Percentiles rank a stretch among this genome's conserved stretches.
phyloP scores from a whole-genome alignment of 75 land plant species.

The Cunninghamia lanceolata region DNA sequence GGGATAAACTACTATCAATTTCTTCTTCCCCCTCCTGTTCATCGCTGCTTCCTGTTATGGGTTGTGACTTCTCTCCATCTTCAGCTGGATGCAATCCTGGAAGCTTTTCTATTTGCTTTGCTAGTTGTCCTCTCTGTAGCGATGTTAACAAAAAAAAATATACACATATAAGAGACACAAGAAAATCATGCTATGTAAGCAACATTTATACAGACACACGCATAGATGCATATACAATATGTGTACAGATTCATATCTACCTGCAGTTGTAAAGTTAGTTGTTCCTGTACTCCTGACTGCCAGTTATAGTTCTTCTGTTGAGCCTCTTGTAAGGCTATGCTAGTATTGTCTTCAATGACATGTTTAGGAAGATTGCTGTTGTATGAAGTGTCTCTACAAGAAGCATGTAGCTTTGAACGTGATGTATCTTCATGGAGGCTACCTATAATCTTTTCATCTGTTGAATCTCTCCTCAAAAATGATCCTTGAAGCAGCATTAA shows the following conservation, averaged over 20 bases:
- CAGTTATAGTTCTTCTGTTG: neutral
- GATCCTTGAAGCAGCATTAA: conserved; percentile 4
- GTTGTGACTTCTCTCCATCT: neutral
- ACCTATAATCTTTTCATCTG: neutral
- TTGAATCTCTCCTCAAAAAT: neutral
- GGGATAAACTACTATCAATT: neutral
- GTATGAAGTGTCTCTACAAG: neutral
- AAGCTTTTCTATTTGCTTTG: neutral
- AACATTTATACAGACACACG: neutral
- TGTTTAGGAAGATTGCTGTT: neutral
- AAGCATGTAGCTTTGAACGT: neutral
- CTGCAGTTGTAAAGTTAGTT: conserved; percentile 7
- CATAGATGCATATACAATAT: neutral
- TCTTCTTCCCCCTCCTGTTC: neutral
- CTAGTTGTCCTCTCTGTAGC: neutral
- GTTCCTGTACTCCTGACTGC: conserved; percentile 4
- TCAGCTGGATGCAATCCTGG: neutral
- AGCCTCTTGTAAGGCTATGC: neutral
- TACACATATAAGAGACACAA: neutral
- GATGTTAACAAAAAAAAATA: neutral
- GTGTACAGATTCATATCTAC: neutral
- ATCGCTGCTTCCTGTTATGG: neutral
- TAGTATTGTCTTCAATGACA: neutral
- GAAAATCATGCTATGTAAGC: neutral
- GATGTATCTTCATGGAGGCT: neutral